phyloP scores from a whole-genome alignment of 176 grass and related monocot genomes.

The Oryza meridionalis region DNA sequence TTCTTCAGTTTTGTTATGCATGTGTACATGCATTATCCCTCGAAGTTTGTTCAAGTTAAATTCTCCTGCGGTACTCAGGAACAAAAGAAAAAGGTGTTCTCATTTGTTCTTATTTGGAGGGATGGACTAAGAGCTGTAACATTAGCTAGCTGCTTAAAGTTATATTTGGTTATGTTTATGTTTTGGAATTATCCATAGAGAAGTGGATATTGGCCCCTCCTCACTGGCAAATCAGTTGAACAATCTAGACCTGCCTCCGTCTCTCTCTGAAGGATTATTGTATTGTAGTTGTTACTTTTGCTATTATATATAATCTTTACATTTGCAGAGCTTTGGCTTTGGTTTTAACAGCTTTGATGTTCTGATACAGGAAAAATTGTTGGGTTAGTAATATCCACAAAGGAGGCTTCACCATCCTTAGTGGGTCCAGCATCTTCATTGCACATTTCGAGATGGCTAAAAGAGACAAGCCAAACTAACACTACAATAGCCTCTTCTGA shows the following conservation, averaged over 20 bases:
- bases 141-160: background rate
- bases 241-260: background rate
- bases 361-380: conserved; percentile 73
- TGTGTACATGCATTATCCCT: background rate
- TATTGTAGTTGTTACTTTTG: conserved; percentile 18
- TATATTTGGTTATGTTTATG: background rate
- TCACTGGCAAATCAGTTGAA: background rate
- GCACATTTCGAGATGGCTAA: conserved; percentile 68
- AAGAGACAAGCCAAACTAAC: conserved; percentile 58
- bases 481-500: conserved; percentile 27
- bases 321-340: conserved; percentile 4
- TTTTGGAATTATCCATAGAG: conserved; percentile 12
- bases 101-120: background rate
- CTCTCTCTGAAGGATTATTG: conserved; percentile 2
- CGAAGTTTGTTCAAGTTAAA: background rate
- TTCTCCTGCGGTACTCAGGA: background rate
- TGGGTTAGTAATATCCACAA: conserved; percentile 62
- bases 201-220: background rate
- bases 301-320: background rate
- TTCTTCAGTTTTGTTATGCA: conserved; percentile 3
- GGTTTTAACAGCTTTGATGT: background rate
- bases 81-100: background rate
- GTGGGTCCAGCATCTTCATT: conserved; percentile 65
- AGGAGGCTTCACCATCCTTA: conserved; percentile 46
- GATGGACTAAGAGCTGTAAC: conserved; percentile 19